Evolutionary conservation across 257 asterid genomes (phyloP).

Genomic region (Ajuga chamaepitys): DNA sequence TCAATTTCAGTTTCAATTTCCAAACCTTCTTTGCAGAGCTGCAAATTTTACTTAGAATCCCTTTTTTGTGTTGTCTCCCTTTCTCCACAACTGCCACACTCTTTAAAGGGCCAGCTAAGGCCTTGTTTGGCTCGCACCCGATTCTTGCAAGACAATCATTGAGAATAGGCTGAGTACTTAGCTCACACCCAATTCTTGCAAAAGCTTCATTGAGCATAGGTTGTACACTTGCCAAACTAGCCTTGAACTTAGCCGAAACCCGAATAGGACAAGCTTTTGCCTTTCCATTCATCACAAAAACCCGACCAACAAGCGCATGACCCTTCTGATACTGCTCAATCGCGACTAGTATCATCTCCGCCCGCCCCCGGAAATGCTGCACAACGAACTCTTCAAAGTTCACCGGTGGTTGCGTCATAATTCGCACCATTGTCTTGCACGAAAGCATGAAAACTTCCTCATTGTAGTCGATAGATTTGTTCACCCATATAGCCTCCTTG

Average conservation of each 20-base stretch:
- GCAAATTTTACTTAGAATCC: too few species aligned
- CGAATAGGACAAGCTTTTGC: neutral
- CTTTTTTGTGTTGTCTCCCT: too few species aligned
- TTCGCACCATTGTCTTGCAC: constrained; percentile 37
- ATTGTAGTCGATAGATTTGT: constrained; percentile 24
- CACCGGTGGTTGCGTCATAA: constrained; percentile 26
- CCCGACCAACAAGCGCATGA: constrained; percentile 13
- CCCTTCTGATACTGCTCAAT: constrained; percentile 27
- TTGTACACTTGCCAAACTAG: neutral
- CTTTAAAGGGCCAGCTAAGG: too few species aligned
- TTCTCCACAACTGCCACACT: too few species aligned
- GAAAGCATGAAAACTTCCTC: constrained; percentile 27
- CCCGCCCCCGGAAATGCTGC: constrained; percentile 23
- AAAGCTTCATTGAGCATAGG: constrained; percentile 6
- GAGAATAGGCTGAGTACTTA: neutral
- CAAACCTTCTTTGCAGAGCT: too few species aligned
- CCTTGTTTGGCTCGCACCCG: too few species aligned
- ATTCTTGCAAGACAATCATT: neutral
- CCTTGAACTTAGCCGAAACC: constrained; percentile 16
- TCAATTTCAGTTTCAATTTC: too few species aligned
- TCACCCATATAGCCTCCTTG: neutral
- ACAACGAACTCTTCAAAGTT: constrained; percentile 37
- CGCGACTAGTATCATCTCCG: constrained; percentile 22
- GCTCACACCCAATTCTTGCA: neutral
- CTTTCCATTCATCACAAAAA: constrained; percentile 2